Evolutionary conservation across 2,329 filamentous ascomycete species (phyloP).

Genomic region (Penicillium sp.): DNA sequence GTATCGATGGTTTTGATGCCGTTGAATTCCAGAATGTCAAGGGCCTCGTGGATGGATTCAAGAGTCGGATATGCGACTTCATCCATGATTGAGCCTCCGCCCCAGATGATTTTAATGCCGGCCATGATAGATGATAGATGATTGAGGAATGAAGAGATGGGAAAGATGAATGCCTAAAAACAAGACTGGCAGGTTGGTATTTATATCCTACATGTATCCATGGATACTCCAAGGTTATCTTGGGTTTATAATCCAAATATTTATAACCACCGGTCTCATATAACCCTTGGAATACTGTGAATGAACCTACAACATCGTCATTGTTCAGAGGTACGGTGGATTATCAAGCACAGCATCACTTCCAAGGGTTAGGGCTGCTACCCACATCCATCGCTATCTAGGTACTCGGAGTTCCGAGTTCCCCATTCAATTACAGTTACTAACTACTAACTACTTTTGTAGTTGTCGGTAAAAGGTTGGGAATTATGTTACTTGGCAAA

Average conservation of each 20-base stretch:
- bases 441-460: neutral
- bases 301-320: neutral
- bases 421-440: neutral
- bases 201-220: neutral
- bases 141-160: neutral
- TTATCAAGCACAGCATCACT: neutral
- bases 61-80: neutral
- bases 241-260: neutral
- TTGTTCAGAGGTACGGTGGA: neutral
- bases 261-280: neutral
- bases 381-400: neutral
- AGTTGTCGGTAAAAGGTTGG: neutral
- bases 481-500: neutral
- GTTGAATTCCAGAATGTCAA: neutral
- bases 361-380: too few species aligned
- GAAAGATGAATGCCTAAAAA: neutral
- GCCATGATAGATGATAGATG: neutral
- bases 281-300: too few species aligned
- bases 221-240: neutral
- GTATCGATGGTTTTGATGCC: constrained; percentile 9
- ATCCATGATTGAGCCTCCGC: neutral
- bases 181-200: neutral
- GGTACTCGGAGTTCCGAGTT: neutral
- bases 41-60: neutral
- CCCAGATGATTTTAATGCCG: constrained; percentile 1